A percentile compares a stretch with the other conserved stretches of the same genome.
These are phyloP conservation scores for Calcarisporium arbuscula DNA, from an alignment of 2,329 filamentous ascomycete genomes.

Conservation along the genomic window DNA sequence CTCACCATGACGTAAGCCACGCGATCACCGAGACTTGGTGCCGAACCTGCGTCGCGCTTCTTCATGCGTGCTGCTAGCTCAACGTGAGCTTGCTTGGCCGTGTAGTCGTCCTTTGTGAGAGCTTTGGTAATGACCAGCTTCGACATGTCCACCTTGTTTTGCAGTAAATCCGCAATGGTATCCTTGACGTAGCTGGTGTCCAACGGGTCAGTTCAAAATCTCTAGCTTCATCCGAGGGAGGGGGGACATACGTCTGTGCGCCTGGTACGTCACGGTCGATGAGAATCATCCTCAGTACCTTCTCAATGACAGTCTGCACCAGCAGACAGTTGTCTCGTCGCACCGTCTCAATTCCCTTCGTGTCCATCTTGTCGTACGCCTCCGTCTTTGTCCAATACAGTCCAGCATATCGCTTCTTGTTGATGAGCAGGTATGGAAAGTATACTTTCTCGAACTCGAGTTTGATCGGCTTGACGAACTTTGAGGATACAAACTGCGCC, in stretches of 20 bases:
- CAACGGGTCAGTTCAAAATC: constrained; percentile 29
- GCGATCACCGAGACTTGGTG: constrained; percentile 86
- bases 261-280: constrained; percentile 87
- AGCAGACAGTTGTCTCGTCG: constrained; percentile 92
- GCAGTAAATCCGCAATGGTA: constrained; percentile 87
- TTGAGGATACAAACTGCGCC: constrained; percentile 77
- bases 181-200: constrained; percentile 80
- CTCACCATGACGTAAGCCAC: constrained; percentile 98
- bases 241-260: constrained; percentile 74
- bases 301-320: constrained; percentile 96
- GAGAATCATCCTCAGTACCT: constrained; percentile 87
- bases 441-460: constrained; percentile 99
- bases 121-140: constrained; percentile 99
- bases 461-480: constrained; percentile 96
- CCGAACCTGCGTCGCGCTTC: constrained; percentile 92
- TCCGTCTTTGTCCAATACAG: constrained; percentile 92
- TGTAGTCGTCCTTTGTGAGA: constrained; percentile 82
- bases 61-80: constrained; percentile 94
- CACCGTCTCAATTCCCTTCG: constrained; percentile 97
- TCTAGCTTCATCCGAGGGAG: constrained; percentile 1
- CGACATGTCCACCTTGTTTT: constrained; percentile 98
- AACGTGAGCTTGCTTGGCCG: constrained; percentile 89
- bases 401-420: constrained; percentile 99
- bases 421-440: constrained; percentile 95
- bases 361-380: constrained; percentile 99